phyloP scores from a whole-genome alignment of 2,329 filamentous ascomycete species.

The Achaetomium macrosporum region DNA sequence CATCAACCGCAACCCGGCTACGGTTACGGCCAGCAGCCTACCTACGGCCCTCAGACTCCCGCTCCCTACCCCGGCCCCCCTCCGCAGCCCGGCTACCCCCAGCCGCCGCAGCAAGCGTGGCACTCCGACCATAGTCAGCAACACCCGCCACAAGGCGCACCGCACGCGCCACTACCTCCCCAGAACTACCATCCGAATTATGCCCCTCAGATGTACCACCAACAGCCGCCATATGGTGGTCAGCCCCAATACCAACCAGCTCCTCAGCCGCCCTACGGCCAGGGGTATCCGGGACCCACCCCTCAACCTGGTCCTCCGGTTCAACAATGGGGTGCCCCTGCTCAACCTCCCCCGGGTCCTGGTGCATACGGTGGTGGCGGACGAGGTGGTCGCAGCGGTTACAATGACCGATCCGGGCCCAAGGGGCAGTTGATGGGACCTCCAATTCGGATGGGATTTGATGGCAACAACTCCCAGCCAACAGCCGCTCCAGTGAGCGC shows the following conservation, averaged over 20 bases:
- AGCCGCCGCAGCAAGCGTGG: constrained; percentile 38
- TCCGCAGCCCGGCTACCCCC: constrained; percentile 34
- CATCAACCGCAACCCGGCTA: constrained; percentile 38
- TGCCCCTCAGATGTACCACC: constrained; percentile 48
- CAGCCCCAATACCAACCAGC: constrained; percentile 22
- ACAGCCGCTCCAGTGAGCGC: constrained; percentile 42
- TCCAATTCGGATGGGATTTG: constrained; percentile 50
- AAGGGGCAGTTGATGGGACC: constrained; percentile 45
- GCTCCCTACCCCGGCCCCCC: constrained; percentile 28
- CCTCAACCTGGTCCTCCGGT: constrained; percentile 32
- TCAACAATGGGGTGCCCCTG: constrained; percentile 39
- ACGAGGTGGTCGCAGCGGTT: constrained; percentile 35
- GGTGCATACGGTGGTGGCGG: constrained; percentile 35
- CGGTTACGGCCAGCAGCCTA: constrained; percentile 36
- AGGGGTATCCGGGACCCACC: constrained; percentile 28
- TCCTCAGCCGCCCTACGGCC: constrained; percentile 30
- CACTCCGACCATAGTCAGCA: constrained; percentile 37
- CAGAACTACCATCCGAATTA: constrained; percentile 56
- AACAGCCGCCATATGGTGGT: constrained; percentile 27
- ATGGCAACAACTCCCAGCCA: constrained; percentile 34
- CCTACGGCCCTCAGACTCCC: constrained; percentile 28
- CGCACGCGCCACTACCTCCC: constrained; percentile 44
- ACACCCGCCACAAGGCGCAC: constrained; percentile 35
- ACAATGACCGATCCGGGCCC: constrained; percentile 36
- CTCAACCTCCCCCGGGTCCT: constrained; percentile 27